Percentiles rank a stretch among this genome's conserved stretches.
Conservation (phyloP, 257 asterid genomes). For the Przewalskia tangutica region DNA sequence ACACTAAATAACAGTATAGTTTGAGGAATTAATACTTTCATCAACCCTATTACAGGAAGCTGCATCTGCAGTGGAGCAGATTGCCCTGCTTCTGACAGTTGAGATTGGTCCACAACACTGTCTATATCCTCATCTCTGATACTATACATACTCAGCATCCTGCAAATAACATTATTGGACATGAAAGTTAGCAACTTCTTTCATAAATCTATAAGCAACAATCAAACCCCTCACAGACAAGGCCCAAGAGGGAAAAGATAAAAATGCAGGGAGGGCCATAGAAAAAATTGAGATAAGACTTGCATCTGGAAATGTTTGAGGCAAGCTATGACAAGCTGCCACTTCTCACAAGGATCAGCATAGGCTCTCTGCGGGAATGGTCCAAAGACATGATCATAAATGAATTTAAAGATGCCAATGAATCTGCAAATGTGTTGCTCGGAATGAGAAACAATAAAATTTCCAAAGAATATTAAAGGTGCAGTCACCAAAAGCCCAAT, state of each 20-base stretch:
- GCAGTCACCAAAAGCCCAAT: slow-evolving; percentile 10
- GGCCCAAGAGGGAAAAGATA: background rate
- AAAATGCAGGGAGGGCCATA: background rate
- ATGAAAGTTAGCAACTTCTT: slow-evolving; percentile 11
- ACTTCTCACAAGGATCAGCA: slow-evolving; percentile 83
- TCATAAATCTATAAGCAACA: background rate
- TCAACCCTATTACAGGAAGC: slow-evolving; percentile 72
- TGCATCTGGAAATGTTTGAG: slow-evolving; percentile 82
- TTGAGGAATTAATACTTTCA: slow-evolving; percentile 52
- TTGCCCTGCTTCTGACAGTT: slow-evolving; percentile 42
- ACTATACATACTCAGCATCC: slow-evolving; percentile 88
- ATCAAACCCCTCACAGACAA: background rate
- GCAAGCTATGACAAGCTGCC: slow-evolving; percentile 86
- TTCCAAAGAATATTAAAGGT: background rate
- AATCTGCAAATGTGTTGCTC: slow-evolving; percentile 44
- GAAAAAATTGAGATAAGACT: slow-evolving; percentile 15
- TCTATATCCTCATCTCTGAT: slow-evolving; percentile 72
- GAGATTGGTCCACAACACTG: slow-evolving; percentile 51
- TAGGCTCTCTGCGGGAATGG: slow-evolving; percentile 98
- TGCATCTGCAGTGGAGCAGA: slow-evolving; percentile 54
- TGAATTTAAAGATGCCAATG: slow-evolving; percentile 88
- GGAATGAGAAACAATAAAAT: background rate
- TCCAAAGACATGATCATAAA: slow-evolving; percentile 86
- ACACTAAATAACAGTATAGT: background rate
- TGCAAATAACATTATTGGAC: slow-evolving; percentile 25